Conservation (phyloP, 345 rosid species). For the Salix udensis region DNA sequence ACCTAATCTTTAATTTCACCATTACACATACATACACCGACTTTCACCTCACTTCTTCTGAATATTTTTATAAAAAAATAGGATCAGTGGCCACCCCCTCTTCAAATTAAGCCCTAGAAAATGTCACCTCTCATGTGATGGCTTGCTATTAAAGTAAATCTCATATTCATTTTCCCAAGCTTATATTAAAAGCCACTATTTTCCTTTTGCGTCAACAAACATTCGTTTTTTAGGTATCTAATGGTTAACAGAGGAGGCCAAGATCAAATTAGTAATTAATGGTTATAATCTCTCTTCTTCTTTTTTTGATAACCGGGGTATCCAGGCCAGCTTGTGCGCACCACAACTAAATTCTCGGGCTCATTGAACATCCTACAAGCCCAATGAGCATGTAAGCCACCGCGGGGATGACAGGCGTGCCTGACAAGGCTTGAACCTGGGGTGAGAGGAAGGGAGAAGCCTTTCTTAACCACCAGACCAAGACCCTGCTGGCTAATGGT, state of each 20-base stretch:
- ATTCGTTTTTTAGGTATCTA: background rate
- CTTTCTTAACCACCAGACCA: too few species aligned
- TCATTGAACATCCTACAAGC: too few species aligned
- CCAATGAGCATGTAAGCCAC: too few species aligned
- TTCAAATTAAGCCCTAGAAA: background rate
- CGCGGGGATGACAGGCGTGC: too few species aligned
- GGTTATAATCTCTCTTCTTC: background rate
- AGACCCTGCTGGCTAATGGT: too few species aligned
- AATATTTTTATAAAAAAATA: too few species aligned
- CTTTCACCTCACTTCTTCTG: background rate
- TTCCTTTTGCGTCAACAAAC: background rate
- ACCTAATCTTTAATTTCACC: background rate
- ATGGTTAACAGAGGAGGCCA: background rate
- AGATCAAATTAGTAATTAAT: background rate
- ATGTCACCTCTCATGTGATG: background rate
- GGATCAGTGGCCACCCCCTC: background rate
- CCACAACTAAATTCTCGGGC: too few species aligned
- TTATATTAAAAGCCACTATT: background rate
- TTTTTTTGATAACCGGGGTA: too few species aligned
- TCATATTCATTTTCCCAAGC: background rate
- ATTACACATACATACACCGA: background rate
- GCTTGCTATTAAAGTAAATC: background rate
- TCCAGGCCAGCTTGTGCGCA: too few species aligned
- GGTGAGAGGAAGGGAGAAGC: too few species aligned
- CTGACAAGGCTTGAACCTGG: too few species aligned